Evolutionary conservation across 805 yeast species (phyloP), one percentile per base, ranked within the genome.

Genomic region (Wickerhamiella qilinensis): DNA sequence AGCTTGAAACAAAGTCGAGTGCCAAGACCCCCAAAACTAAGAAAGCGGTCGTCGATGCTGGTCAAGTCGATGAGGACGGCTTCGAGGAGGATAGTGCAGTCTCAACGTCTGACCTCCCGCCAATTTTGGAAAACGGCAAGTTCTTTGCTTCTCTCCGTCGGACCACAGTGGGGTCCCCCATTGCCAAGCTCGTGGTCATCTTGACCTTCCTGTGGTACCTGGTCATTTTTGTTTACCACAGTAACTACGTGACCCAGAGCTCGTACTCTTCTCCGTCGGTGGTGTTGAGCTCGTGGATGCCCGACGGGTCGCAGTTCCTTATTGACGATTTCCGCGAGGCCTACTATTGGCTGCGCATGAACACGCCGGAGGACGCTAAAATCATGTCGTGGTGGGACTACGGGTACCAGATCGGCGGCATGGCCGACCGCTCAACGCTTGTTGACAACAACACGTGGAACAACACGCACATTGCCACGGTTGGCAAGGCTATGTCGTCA

Each of bases 331-430:
- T 78, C 68, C 76, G 99, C 63, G 99, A 91, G 67, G 98, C 97
- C 9, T 91, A 91, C 65, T 91, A 88, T 59, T 91, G 98, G 98
- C 67, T 91, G 51, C 76, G 98, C 55, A 86, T 88, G 94, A 91
- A 91, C 64, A 91, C 98, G 1, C 75, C 81, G 3, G 95, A 91
- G 57, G 97, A 91, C 57, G 81, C 96, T 27, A 86, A 82, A 59
- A 80, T 91, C 44, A 84, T 93, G 79, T 78, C 96, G 9, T 91
- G 99, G 98, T 91, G 99, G 99, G 98, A 93, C 66, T 93, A 93
- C 56, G 99, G 99, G 39, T 91, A 91, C 62, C 99, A 91, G 66
- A 91, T 91, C 53, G 98, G 98, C 51, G 99, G 99, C 46, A 91
- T 91, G 97, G 98, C 98, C 34, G 98, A 91, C 62, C 75, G 99